These are phyloP conservation scores for Alloascoidea africana DNA, from an alignment of 805 yeast genomes.

Conservation along the genomic window DNA sequence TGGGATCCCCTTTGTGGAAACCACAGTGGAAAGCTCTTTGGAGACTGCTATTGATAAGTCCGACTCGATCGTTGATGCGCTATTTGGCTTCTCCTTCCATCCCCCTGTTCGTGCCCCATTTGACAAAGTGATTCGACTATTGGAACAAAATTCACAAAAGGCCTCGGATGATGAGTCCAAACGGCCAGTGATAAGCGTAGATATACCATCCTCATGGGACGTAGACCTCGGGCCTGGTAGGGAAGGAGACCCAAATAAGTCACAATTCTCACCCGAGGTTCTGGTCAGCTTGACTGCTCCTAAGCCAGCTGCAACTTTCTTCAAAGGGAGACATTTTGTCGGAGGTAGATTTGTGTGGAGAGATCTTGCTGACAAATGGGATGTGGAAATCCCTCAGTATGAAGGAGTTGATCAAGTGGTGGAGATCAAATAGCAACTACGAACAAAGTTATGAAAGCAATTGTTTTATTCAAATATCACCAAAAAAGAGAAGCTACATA, in stretches of 20 bases:
- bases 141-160: constrained; percentile 18
- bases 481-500: neutral
- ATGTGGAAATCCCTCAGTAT: constrained; percentile 49
- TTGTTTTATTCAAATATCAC: neutral
- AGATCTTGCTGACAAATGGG: constrained; percentile 57
- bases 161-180: constrained; percentile 8
- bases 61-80: constrained; percentile 54
- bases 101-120: constrained; percentile 83
- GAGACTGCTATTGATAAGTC: constrained; percentile 18
- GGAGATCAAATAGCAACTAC: constrained; percentile 13
- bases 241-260: constrained; percentile 18
- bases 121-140: constrained; percentile 26
- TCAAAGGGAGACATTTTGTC: constrained; percentile 50
- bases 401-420: constrained; percentile 42
- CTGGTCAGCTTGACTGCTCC: constrained; percentile 88
- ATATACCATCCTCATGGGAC: constrained; percentile 95
- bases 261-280: constrained; percentile 41
- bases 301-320: constrained; percentile 60
- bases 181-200: constrained; percentile 65
- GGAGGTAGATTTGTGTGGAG: constrained; percentile 81
- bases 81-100: constrained; percentile 87
- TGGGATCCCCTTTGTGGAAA: constrained; percentile 38
- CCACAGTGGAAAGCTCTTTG: constrained; percentile 20
- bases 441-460: constrained; percentile 1
- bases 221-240: constrained; percentile 70